These are phyloP conservation scores for Talaromyces albobiverticillius DNA, from an alignment of 2,329 filamentous ascomycete genomes.

Conservation along the genomic window DNA sequence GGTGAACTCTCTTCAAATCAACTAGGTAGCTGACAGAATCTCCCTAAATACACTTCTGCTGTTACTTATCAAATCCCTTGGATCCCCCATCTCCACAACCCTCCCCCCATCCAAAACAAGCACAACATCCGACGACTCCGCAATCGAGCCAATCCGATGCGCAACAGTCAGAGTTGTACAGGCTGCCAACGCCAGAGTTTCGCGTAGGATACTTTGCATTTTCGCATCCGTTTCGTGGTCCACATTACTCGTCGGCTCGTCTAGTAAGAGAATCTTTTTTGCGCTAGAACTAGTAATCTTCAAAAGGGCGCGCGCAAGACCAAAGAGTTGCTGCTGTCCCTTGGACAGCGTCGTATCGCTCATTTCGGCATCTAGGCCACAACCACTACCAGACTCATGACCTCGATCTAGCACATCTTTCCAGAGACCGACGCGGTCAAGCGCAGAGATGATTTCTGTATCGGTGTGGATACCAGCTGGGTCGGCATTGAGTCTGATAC, in stretches of 20 bases:
- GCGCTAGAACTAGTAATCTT: slow-evolving; percentile 24
- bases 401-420: slow-evolving; percentile 30
- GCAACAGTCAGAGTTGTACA: slow-evolving; percentile 60
- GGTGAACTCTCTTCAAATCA: no score
- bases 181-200: slow-evolving; percentile 43
- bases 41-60: not conserved
- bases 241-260: not conserved
- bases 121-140: slow-evolving; percentile 36
- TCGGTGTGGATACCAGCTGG: slow-evolving; percentile 31
- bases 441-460: slow-evolving; percentile 32
- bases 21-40: no score
- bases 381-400: no score
- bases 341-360: slow-evolving; percentile 49
- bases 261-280: not conserved
- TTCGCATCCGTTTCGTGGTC: not conserved
- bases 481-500: slow-evolving; percentile 38
- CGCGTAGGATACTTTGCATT: slow-evolving; percentile 46
- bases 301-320: slow-evolving; percentile 58
- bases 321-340: slow-evolving; percentile 64
- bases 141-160: slow-evolving; percentile 50
- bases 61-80: slow-evolving; percentile 16
- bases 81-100: slow-evolving; percentile 33
- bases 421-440: slow-evolving; percentile 37
- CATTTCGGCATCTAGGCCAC: slow-evolving; percentile 42
- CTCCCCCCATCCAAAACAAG: slow-evolving; percentile 33